A percentile compares a stretch with the other conserved stretches of the same genome.
phyloP scores from a whole-genome alignment of 108 stramenopile genomes.

The Poteriospumella lacustris region DNA sequence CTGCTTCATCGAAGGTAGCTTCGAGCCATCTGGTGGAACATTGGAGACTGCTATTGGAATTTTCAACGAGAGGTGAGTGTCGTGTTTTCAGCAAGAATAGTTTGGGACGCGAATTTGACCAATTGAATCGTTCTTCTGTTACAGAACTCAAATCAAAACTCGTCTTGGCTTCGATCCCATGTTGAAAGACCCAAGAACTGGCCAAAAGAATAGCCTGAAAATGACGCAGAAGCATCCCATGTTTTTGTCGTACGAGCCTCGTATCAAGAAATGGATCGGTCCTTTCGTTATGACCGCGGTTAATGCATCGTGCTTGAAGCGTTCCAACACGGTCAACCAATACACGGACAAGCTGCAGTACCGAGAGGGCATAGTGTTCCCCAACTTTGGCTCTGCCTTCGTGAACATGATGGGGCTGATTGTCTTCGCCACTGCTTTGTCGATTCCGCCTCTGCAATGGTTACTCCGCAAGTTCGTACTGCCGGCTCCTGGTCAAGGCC shows the following conservation, averaged over 20 bases:
- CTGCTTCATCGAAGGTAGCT: constrained; percentile 31
- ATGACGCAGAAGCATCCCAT: background rate
- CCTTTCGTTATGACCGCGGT: constrained; percentile 70
- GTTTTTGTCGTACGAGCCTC: background rate
- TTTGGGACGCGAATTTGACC: no score
- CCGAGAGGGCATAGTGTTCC: constrained; percentile 45
- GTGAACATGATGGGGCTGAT: background rate
- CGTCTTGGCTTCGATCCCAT: constrained; percentile 38
- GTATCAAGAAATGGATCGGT: background rate
- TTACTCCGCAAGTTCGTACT: constrained; percentile 56
- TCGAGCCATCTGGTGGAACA: constrained; percentile 33
- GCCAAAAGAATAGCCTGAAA: background rate
- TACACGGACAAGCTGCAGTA: constrained; percentile 49
- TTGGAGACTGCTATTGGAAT: constrained; percentile 32
- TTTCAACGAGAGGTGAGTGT: constrained; percentile 14
- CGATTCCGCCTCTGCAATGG: constrained; percentile 28
- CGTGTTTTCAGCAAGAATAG: no score
- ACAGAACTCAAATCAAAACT: background rate
- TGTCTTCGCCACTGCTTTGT: background rate
- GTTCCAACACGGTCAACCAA: constrained; percentile 57
- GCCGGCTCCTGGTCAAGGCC: constrained; percentile 71
- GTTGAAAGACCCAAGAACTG: constrained; percentile 37
- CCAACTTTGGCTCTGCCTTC: background rate
- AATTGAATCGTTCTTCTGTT: background rate
- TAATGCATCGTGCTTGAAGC: constrained; percentile 60